phyloP scores from a whole-genome alignment of 2,329 filamentous ascomycete species.

The Basipetospora chlamydospora region DNA sequence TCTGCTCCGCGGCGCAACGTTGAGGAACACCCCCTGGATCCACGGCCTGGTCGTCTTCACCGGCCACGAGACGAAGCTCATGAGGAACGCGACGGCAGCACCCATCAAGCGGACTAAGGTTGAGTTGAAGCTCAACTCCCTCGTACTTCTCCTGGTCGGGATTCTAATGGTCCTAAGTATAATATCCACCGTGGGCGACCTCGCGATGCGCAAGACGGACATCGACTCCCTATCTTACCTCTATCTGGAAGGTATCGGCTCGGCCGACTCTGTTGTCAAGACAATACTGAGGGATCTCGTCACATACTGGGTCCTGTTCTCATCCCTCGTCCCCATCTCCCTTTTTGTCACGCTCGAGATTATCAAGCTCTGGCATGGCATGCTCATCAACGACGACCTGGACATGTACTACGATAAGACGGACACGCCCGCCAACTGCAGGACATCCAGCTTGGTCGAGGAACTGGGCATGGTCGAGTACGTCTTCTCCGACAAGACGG shows the following conservation, averaged over 20 bases:
- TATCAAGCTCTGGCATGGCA: constrained; percentile 97
- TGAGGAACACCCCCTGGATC: constrained; percentile 94
- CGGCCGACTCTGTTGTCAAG: constrained; percentile 39
- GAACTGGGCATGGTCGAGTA: constrained; percentile 97
- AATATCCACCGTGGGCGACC: constrained; percentile 80
- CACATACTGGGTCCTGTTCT: constrained; percentile 97
- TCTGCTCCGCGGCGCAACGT: constrained; percentile 77
- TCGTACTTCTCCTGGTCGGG: constrained; percentile 78
- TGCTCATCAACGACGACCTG: constrained; percentile 90
- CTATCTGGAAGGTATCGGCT: constrained; percentile 45
- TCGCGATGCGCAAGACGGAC: constrained; percentile 58
- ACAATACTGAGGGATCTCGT: constrained; percentile 91
- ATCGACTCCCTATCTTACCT: constrained; percentile 57
- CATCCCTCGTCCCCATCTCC: constrained; percentile 89
- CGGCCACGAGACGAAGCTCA: constrained; percentile 95
- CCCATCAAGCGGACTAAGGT: constrained; percentile 97
- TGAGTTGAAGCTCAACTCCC: constrained; percentile 81
- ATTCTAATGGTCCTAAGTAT: constrained; percentile 76
- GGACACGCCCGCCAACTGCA: constrained; percentile 87
- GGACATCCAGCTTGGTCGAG: constrained; percentile 91
- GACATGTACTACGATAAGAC: constrained; percentile 97
- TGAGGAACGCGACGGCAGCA: constrained; percentile 93
- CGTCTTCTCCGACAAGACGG: constrained; percentile 97
- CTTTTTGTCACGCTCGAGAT: constrained; percentile 95
- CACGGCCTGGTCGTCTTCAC: constrained; percentile 62